These are phyloP conservation scores for Silene latifolia DNA, from an alignment of 148 eudicot species.

Conservation along the genomic window DNA sequence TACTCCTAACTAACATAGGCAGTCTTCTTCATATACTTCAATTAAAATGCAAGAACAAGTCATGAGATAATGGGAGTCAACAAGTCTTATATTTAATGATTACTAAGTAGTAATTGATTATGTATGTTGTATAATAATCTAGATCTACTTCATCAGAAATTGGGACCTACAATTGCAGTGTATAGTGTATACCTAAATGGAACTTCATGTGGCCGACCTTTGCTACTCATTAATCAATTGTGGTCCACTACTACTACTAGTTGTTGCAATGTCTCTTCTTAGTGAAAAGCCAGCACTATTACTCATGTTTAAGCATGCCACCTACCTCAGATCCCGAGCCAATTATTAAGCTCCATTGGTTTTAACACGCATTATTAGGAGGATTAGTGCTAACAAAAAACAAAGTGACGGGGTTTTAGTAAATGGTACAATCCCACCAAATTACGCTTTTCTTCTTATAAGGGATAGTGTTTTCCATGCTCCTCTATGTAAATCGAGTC, in stretches of 20 bases:
- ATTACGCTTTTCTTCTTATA: no score
- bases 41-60: no score
- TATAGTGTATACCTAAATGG: not conserved
- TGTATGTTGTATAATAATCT: conserved; percentile 21
- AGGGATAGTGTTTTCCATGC: no score
- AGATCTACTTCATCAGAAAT: conserved; percentile 4
- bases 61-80: conserved; percentile 4
- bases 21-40: no score
- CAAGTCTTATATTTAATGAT: conserved; percentile 12
- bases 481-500: no score
- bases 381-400: no score
- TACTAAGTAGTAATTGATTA: conserved; percentile 13
- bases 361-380: no score
- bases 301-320: not conserved
- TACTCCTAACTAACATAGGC: no score
- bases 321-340: no score
- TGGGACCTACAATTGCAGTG: conserved; percentile 13
- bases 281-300: not conserved
- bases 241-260: conserved; percentile 24
- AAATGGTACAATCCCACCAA: no score
- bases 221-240: conserved; percentile 10
- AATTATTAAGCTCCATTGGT: no score
- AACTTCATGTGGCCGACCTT: not conserved
- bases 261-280: conserved; percentile 24
- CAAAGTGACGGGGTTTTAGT: no score